Conservation (phyloP, 495 filamentous ascomycete genomes). For the Physcia stellaris region DNA sequence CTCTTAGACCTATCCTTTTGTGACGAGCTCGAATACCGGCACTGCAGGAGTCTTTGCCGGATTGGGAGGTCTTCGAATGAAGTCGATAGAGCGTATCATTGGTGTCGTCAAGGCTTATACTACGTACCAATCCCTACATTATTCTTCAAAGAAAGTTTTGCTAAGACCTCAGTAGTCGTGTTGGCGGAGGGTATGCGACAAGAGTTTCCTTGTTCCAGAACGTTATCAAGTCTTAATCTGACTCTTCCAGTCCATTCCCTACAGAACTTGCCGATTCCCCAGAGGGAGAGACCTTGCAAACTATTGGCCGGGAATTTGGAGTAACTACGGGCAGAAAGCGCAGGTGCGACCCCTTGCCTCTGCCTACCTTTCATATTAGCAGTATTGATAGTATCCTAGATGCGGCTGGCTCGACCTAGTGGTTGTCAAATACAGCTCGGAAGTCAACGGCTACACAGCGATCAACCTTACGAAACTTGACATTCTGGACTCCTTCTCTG, state of each 20-base stretch:
- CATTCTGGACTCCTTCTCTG: slow-evolving; percentile 67
- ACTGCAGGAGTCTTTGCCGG: slow-evolving; percentile 69
- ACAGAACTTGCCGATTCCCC: slow-evolving; percentile 42
- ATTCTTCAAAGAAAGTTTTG: no score
- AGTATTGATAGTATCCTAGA: slow-evolving; percentile 55
- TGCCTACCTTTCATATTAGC: no score
- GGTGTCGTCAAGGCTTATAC: slow-evolving; percentile 77
- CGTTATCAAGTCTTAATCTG: no score
- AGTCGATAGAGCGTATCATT: slow-evolving; percentile 46
- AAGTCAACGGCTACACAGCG: slow-evolving; percentile 58
- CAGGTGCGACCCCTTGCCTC: no score
- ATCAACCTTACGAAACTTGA: slow-evolving; percentile 63
- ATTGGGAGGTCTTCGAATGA: slow-evolving; percentile 38
- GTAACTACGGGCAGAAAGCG: slow-evolving; percentile 75
- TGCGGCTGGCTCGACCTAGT: slow-evolving; percentile 89
- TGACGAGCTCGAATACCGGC: slow-evolving; percentile 65
- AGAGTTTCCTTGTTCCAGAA: no score
- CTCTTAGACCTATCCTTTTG: slow-evolving; percentile 77
- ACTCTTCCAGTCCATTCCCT: no score
- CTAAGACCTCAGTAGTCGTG: neutral
- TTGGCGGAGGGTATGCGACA: neutral
- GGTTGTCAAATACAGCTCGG: slow-evolving; percentile 56
- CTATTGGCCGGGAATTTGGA: slow-evolving; percentile 53
- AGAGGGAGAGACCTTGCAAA: slow-evolving; percentile 51
- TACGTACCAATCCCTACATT: slow-evolving; percentile 13